Conservation (phyloP, 228 moss, liverwort and hornwort species). For the Sphagnum magellanicum region DNA sequence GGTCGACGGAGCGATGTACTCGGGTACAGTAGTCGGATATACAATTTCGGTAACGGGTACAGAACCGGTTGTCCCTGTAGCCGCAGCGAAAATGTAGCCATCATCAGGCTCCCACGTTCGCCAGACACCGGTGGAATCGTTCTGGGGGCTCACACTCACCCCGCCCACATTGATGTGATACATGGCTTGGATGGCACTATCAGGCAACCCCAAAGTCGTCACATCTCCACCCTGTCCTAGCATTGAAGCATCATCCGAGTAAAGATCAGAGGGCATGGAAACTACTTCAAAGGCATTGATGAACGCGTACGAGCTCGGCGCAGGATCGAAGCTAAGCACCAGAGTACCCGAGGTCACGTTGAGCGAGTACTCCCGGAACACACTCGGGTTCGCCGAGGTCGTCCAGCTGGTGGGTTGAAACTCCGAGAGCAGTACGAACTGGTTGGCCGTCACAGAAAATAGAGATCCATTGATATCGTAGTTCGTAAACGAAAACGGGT, state of each 20-base stretch:
- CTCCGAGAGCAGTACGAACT: constrained; percentile 39
- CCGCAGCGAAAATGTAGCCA: constrained; percentile 24
- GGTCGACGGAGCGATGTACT: constrained; percentile 37
- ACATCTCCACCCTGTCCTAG: background rate
- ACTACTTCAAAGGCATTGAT: constrained; percentile 60
- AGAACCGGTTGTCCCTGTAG: constrained; percentile 9
- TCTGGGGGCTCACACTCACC: constrained; percentile 11
- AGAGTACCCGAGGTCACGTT: constrained; percentile 14
- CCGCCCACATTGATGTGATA: constrained; percentile 83
- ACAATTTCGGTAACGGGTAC: constrained; percentile 4
- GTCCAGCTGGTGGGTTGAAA: constrained; percentile 19
- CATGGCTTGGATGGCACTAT: constrained; percentile 55
- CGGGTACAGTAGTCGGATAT: constrained; percentile 13
- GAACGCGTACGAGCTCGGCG: constrained; percentile 40
- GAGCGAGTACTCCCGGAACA: constrained; percentile 57
- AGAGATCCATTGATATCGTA: constrained; percentile 32
- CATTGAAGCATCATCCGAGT: background rate
- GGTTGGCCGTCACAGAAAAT: constrained; percentile 64
- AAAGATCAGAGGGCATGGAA: constrained; percentile 38
- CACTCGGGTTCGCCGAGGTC: constrained; percentile 9
- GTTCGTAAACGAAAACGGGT: constrained; percentile 42
- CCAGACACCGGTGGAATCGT: constrained; percentile 55
- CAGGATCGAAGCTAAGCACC: constrained; percentile 40
- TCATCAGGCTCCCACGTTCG: constrained; percentile 40
- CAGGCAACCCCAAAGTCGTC: background rate